phyloP scores from a whole-genome alignment of 208 protist species.

The Naegleria gruberi region DNA sequence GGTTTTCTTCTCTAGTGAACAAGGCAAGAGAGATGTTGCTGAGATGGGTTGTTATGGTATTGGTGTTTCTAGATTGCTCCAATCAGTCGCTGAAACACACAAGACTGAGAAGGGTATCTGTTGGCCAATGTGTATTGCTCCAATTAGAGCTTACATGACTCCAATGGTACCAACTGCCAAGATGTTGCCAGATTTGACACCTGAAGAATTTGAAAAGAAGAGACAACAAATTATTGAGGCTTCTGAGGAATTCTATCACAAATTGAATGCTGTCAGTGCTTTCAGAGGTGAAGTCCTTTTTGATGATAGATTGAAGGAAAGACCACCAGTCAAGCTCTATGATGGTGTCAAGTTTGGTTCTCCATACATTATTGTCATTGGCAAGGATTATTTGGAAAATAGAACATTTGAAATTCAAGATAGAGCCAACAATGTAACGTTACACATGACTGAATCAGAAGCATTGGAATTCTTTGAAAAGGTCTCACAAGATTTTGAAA shows the following conservation, averaged over 20 bases:
- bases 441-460: neutral
- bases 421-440: neutral
- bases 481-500: neutral
- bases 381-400: neutral
- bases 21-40: neutral
- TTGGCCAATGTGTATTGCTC: conserved; percentile 7
- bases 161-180: neutral
- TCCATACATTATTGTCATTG: neutral
- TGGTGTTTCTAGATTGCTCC: conserved; percentile 13
- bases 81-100: neutral
- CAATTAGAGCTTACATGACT: neutral
- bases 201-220: neutral
- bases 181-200: neutral
- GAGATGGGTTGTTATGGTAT: conserved; percentile 29
- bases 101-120: neutral
- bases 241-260: neutral
- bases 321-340: neutral
- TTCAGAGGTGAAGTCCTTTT: neutral
- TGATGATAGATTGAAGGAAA: neutral
- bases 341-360: neutral
- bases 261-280: neutral
- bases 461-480: neutral
- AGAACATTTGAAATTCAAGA: neutral
- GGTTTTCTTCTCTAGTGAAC: neutral
- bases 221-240: neutral